A percentile compares a stretch with the other conserved stretches of the same genome.
phyloP scores from a whole-genome alignment of 2,329 filamentous ascomycete species.

The Xylariaceae sp. region DNA sequence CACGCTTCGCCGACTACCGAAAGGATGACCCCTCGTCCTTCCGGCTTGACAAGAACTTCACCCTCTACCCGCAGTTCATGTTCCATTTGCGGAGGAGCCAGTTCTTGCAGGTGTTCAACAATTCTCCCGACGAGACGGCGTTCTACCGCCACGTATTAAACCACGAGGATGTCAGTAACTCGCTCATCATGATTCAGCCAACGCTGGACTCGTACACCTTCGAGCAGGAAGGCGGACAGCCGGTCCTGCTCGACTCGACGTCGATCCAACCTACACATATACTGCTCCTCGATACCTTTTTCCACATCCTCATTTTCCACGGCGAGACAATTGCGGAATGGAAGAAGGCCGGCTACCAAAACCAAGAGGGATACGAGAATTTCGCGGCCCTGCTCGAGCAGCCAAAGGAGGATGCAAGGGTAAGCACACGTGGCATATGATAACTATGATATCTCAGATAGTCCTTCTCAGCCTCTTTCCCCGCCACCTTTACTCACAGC shows the following conservation, averaged over 20 bases:
- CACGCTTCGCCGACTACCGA: constrained; percentile 92
- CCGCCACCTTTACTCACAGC: constrained; percentile 7
- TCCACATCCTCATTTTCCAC: constrained; percentile 99
- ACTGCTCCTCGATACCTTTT: constrained; percentile 93
- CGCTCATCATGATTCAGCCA: constrained; percentile 97
- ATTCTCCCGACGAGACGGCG: constrained; percentile 97
- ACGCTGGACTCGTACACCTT: constrained; percentile 97
- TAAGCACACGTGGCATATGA: constrained; percentile 39
- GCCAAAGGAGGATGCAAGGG: constrained; percentile 93
- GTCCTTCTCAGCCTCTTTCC: too few species aligned
- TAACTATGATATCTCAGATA: too few species aligned
- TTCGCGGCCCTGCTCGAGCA: constrained; percentile 82
- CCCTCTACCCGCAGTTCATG: constrained; percentile 98
- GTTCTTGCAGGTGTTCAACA: constrained; percentile 99
- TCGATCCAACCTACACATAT: constrained; percentile 94
- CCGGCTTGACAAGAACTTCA: constrained; percentile 97
- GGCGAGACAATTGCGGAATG: constrained; percentile 97
- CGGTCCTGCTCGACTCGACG: constrained; percentile 91
- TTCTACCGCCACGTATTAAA: constrained; percentile 97
- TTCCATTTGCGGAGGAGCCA: constrained; percentile 96
- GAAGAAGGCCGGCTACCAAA: constrained; percentile 96
- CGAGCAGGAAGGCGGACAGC: constrained; percentile 86
- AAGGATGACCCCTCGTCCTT: constrained; percentile 98
- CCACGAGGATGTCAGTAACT: constrained; percentile 95
- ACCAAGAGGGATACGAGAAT: constrained; percentile 97